Conservation (phyloP, 306 rosid genomes). For the Casuarina equisetifolia region DNA sequence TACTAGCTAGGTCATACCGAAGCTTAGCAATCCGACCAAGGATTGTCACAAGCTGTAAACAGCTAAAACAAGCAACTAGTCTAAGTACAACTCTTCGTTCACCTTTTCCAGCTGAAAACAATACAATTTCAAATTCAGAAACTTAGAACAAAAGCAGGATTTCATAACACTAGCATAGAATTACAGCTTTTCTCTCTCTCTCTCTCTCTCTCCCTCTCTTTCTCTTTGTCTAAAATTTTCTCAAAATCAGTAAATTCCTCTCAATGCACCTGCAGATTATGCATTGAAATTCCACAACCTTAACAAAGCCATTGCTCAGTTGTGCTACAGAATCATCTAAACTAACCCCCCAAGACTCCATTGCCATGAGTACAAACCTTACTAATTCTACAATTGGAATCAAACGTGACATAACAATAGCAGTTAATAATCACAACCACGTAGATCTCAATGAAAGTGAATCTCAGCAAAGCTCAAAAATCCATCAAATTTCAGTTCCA, state of each 20-base stretch:
- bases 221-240: background rate
- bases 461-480: background rate
- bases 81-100: background rate
- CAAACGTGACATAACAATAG: too few relatives aligned
- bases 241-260: background rate
- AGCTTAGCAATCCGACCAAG: slow-evolving; percentile 13
- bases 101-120: background rate
- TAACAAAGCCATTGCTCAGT: background rate
- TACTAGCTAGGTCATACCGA: background rate
- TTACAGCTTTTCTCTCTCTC: background rate
- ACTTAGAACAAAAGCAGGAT: background rate
- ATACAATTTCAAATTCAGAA: background rate
- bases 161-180: background rate
- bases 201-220: background rate
- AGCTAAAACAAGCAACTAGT: background rate
- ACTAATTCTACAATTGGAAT: too few relatives aligned
- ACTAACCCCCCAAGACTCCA: background rate
- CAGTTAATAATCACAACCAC: background rate
- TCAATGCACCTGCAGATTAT: background rate
- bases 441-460: background rate
- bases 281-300: too few relatives aligned
- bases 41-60: background rate
- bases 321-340: background rate
- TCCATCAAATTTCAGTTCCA: background rate
- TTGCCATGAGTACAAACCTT: background rate